A percentile compares a stretch with the other conserved stretches of the same genome.
Conservation (phyloP, 2,329 filamentous ascomycete genomes). For the Fusarium pseudoanthophilum region DNA sequence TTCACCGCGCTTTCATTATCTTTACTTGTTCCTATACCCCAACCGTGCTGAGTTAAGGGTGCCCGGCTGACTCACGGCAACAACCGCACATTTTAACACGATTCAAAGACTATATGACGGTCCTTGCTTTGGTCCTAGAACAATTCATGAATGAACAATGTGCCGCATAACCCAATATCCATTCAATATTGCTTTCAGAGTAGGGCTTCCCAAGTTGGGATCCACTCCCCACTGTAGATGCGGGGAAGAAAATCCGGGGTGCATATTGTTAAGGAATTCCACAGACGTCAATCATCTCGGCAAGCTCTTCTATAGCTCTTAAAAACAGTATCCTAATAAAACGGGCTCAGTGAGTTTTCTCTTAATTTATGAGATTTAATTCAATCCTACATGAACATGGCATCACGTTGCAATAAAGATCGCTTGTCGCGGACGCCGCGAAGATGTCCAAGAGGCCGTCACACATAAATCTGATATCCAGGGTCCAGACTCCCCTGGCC, state of each 20-base stretch:
- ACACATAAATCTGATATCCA: not conserved
- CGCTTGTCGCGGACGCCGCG: not conserved
- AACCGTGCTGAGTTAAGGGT: not conserved
- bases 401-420: not conserved
- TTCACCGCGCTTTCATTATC: not conserved
- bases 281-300: not conserved
- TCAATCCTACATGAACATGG: not conserved
- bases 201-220: not conserved
- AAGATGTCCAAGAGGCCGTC: not conserved
- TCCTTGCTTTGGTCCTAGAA: not conserved
- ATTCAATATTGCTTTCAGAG: not conserved
- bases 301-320: not conserved
- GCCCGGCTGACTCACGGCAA: not conserved
- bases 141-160: not conserved
- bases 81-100: not conserved
- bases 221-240: constrained; percentile 37
- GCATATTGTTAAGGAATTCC: constrained; percentile 27
- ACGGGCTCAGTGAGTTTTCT: not conserved
- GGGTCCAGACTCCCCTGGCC: constrained; percentile 12
- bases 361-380: too few species aligned
- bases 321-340: not conserved
- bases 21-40: too few species aligned
- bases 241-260: constrained; percentile 44
- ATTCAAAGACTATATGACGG: not conserved
- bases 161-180: not conserved